Evolutionary conservation across 108 stramenopile genomes (phyloP), one percentile per base, ranked within the genome.

Genomic region (Pseudonitzschia pungens): DNA sequence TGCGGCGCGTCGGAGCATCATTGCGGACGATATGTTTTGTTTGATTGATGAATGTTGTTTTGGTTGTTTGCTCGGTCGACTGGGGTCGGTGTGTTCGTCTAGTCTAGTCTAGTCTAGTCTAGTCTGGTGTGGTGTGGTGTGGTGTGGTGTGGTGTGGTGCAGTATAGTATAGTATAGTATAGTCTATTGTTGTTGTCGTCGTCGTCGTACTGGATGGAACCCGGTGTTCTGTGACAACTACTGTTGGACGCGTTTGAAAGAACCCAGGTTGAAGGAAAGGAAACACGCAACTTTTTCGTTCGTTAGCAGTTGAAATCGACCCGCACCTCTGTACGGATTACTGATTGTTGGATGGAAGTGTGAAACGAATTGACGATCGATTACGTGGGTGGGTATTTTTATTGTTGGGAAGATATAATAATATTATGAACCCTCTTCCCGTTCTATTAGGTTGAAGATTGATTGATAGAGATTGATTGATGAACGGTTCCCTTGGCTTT

Each of bases 181-280:
- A 5, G 24, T 31, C 27, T 28, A 27, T n/a, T n/a, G 60, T 29
- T 31, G n/a, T 41, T 31, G 33, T 33, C 5, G 8, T 0, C 33
- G 40, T 5, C 15, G 60, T 40, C n/a, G n/a, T n/a, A n/a, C n/a
- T n/a, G n/a, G n/a, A n/a, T n/a, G n/a, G n/a, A 62, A 62, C 60
- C 60, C 60, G 60, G 60, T 62, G 60, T 62, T 62, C 60, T 62
- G 16, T 41, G 60, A 62, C 31, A 33, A 62, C 24, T 58, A n/a
- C 29, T 40, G 32, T 11, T 62, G 7, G n/a, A 62, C 60, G 60
- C 36, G 60, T 62, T 62, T 62, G 60, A 62, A 62, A 62, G 60
- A 62, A 62, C 60, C 60, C 60, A 40, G 36, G 60, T 33, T 62
- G 20, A 62, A 40, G 60, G 60, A 62, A 62, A 62, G 60, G 60